phyloP scores from a whole-genome alignment of 805 yeast species.

The Candida morakotiae region DNA sequence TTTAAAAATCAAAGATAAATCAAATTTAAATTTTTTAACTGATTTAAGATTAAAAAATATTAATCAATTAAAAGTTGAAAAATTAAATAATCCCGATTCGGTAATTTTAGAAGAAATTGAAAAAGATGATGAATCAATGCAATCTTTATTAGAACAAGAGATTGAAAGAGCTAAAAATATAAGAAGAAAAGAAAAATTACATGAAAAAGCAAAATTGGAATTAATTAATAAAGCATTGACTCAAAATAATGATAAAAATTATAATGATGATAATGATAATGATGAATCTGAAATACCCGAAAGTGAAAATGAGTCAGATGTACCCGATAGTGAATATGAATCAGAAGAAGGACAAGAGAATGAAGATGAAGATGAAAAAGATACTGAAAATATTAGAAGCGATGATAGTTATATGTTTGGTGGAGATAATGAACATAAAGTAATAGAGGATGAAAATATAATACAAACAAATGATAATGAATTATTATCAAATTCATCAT shows the following conservation, averaged over 20 bases:
- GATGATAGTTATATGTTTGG: conserved; percentile 32
- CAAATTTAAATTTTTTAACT: conserved; percentile 21
- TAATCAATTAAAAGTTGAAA: conserved; percentile 34
- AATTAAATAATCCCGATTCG: conserved; percentile 19
- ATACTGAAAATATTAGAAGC: conserved; percentile 6
- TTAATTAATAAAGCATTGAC: conserved; percentile 17
- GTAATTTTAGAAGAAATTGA: conserved; percentile 33
- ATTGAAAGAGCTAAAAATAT: conserved; percentile 45
- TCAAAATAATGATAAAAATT: conserved; percentile 13
- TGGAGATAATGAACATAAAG: conserved; percentile 2
- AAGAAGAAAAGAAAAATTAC: conserved; percentile 38
- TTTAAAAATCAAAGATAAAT: not conserved
- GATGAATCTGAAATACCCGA: conserved; percentile 21
- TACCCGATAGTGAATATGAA: conserved; percentile 20
- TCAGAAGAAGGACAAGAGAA: conserved; percentile 10
- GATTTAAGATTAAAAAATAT: conserved; percentile 41
- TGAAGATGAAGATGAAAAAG: conserved; percentile 1
- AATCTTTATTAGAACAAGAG: conserved; percentile 45
- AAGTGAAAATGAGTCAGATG: conserved; percentile 19
- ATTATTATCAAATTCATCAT: not conserved
- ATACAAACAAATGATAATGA: not conserved
- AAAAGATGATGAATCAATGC: conserved; percentile 42
- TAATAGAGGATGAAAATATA: not conserved
- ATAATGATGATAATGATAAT: conserved; percentile 4
- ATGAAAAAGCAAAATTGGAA: conserved; percentile 34